Base-by-base conservation (phyloP, 2,329 filamentous ascomycete species). In the Neofusicoccum cordaticola region DNA sequence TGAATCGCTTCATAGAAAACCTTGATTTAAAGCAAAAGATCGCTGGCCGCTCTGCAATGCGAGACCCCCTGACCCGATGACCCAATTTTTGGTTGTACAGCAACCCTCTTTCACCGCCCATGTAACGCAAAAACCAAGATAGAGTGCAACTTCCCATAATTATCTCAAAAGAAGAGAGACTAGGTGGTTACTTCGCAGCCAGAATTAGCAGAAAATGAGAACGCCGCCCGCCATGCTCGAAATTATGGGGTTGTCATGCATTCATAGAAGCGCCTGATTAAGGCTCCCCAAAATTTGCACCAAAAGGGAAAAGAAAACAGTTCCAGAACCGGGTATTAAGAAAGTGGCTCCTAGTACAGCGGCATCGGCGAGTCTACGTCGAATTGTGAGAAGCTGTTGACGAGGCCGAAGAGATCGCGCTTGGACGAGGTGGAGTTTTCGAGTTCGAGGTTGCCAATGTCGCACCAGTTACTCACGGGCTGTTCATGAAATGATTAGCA, bases 381-480 rank as follows among this genome's bases (percentile, higher is more conserved):
- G 6, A 31, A 19, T 11, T 27, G n/a, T 7, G 27, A n/a, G 27
- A 45, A 60, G 12, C 17, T 45, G n/a, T 60, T 51, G 27, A 31
- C 27, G 5, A 67, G 31, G 42, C 63, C 63, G 45, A 67, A 66
- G 13, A 67, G 27, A 31, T 67, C 66, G 15, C 66, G 58, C 60
- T 66, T 67, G 17, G 53, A 47, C 22, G 65, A 42, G 4, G 44
- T 56, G 13, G 53, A 19, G 11, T 50, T 41, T n/a, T 37, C 27
- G 17, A 62, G 19, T n/a, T 62, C 22, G 17, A 76, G 63, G 11
- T 68, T 69, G 17, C 73, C 72, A 27, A 75, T 73, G 41, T 75
- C 73, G 68, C 77, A 79, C 77, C 77, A 79, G 7, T 73, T 70
- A 47, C 67, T 67, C 22, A 72, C 62, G 34, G 69, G 69, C 70